phyloP scores from a whole-genome alignment of 2,329 filamentous ascomycete species.

The Colletotrichum paranaense region DNA sequence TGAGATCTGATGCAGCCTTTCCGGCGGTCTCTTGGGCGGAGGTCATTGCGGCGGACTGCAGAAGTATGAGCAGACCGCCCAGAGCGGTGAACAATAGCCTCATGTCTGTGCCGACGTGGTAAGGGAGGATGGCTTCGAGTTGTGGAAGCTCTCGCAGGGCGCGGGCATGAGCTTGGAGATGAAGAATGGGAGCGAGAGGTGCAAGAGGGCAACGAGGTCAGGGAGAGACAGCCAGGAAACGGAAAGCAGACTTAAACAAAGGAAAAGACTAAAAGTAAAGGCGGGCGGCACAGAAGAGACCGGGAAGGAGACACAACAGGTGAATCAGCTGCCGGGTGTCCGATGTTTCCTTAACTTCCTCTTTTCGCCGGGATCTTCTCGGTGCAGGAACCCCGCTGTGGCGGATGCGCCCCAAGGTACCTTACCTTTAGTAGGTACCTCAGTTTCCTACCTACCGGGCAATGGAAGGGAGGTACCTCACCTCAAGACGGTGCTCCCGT shows the following conservation, averaged over 20 bases:
- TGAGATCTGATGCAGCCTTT: constrained; percentile 14
- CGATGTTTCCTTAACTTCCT: background rate
- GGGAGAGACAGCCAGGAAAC: background rate
- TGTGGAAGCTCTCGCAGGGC: background rate
- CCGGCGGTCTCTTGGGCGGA: background rate
- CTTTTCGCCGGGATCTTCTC: constrained; percentile 6
- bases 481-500: background rate
- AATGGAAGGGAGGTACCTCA: no score
- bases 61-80: background rate
- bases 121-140: background rate
- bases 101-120: constrained; percentile 19
- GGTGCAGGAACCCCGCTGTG: constrained; percentile 31
- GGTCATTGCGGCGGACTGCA: constrained; percentile 27
- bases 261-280: background rate
- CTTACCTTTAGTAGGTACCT: no score
- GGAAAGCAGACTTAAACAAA: background rate
- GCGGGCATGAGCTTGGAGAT: background rate
- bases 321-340: constrained; percentile 2
- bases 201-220: background rate
- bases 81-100: constrained; percentile 16
- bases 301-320: background rate
- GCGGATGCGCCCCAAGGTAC: background rate
- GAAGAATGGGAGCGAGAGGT: background rate
- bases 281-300: background rate
- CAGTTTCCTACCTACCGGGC: no score